Conservation (phyloP, 208 protist species). For the Novymonas esmeraldas region DNA sequence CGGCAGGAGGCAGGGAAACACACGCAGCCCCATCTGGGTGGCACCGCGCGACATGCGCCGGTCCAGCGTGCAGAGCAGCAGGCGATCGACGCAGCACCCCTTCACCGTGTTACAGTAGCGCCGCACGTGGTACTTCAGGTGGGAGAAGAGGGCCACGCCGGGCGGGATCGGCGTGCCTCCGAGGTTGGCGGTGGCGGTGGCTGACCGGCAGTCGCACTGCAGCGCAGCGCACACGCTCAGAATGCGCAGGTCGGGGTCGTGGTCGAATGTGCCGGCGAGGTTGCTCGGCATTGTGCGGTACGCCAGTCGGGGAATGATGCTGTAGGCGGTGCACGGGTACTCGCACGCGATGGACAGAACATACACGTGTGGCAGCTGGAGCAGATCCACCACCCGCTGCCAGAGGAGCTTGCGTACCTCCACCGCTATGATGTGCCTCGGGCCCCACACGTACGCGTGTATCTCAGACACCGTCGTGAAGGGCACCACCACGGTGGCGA, state of each 20-base stretch:
- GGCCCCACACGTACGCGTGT: slow-evolving; percentile 68
- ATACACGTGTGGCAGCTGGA: slow-evolving; percentile 55
- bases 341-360: slow-evolving; percentile 63
- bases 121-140: slow-evolving; percentile 87
- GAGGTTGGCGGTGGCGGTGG: slow-evolving; percentile 29
- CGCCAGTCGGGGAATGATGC: slow-evolving; percentile 62
- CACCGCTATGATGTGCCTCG: slow-evolving; percentile 36
- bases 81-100: slow-evolving; percentile 42
- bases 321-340: slow-evolving; percentile 55
- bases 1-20: slow-evolving; percentile 44
- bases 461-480: slow-evolving; percentile 79
- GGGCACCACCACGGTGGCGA: slow-evolving; percentile 60
- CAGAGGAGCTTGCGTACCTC: slow-evolving; percentile 63
- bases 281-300: slow-evolving; percentile 49
- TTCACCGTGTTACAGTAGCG: slow-evolving; percentile 75
- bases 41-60: slow-evolving; percentile 65
- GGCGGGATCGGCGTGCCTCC: slow-evolving; percentile 43
- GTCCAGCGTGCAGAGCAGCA: slow-evolving; percentile 84
- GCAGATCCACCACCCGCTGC: slow-evolving; percentile 56
- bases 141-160: slow-evolving; percentile 75
- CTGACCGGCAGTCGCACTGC: slow-evolving; percentile 64
- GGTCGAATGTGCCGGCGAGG: slow-evolving; percentile 20
- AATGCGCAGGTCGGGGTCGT: slow-evolving; percentile 81
- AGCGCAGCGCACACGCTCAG: slow-evolving; percentile 75
- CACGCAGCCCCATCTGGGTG: slow-evolving; percentile 55